A percentile compares a stretch with the other conserved stretches of the same genome.
These are phyloP conservation scores for Endoconidiophora laricicola DNA, from an alignment of 2,329 filamentous ascomycete genomes.

Conservation along the genomic window DNA sequence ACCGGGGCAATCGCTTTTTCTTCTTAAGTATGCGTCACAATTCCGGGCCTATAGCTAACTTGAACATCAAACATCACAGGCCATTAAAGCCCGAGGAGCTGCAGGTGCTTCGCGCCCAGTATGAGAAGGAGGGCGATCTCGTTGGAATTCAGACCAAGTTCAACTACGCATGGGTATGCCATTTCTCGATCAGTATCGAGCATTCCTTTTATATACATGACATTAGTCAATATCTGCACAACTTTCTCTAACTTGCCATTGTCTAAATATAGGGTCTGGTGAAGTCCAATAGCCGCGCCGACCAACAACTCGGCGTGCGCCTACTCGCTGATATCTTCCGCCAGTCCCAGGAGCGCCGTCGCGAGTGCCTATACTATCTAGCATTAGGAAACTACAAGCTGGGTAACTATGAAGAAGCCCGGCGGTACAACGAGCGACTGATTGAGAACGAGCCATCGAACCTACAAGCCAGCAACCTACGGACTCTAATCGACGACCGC, in stretches of 20 bases:
- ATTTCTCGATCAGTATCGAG: neutral
- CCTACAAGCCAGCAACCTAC: conserved; percentile 74
- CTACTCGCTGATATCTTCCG: conserved; percentile 95
- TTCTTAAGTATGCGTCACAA: too few relatives aligned
- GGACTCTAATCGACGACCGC: conserved; percentile 83
- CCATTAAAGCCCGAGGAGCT: conserved; percentile 85
- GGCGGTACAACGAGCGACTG: conserved; percentile 84
- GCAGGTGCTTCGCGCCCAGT: conserved; percentile 80
- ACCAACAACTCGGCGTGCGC: conserved; percentile 88
- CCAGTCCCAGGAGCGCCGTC: conserved; percentile 74
- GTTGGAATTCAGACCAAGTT: conserved; percentile 97
- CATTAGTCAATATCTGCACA: neutral
- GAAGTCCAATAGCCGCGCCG: conserved; percentile 67
- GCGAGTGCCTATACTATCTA: conserved; percentile 97
- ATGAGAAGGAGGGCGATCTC: conserved; percentile 94
- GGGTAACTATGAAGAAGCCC: conserved; percentile 88
- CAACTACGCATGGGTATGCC: conserved; percentile 90
- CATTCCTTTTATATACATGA: neutral
- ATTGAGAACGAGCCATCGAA: conserved; percentile 84
- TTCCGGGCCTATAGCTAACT: too few relatives aligned
- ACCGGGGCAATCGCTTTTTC: neutral
- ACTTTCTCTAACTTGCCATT: conserved; percentile 7
- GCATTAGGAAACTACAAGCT: conserved; percentile 96
- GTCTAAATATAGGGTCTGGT: conserved; percentile 57
- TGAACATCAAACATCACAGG: conserved; percentile 26